Base-by-base conservation (phyloP, 805 yeast genomes). In the Wickerhamiella alocasiicola region DNA sequence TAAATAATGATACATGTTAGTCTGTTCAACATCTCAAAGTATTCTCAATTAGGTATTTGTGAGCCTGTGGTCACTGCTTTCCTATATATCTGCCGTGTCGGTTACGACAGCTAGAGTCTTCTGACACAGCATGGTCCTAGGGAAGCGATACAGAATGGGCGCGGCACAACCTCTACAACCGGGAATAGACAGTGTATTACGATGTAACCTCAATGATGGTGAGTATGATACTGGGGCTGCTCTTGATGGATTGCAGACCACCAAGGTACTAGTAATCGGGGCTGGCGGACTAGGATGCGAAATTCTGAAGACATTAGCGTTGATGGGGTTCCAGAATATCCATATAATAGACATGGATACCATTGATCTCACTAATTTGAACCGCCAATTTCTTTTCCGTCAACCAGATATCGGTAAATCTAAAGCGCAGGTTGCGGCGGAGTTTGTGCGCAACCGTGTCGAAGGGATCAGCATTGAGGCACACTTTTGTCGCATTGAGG, bases 231-330 rank as follows among this genome's bases (percentile, higher is more conserved):
- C 38, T 9, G 28, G 28, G 13, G 37, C 31, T 12, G 39, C 31
- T 4, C 9, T 26, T 4, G 45, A 40, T 15, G 26, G 39, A 2
- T 26, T 37, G n/a, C 19, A 23, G 5, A 28, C 45, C n/a, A 16
- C 49, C 31, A 29, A 39, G 17, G 45, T 52, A 11, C 46, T 52
- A 18, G 55, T 60, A 3, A 69, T 80, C 33, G 93, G 93, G 1
- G 88, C 88, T 1, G 93, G 93, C 1, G 93, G 93, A 0, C 61
- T 81, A 18, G 93, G 93, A 3, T 81, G 93, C 59, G 91, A 81
- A 56, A 76, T 81, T 23, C 59, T 81, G 34, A 81, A 81, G 58
- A 71, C 79, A 55, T 63, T 81, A 39, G 81, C 81, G 1, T 60
- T 76, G 24, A 65, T 75, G n/a, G 88, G 88, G 4, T 77, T 81